These are phyloP conservation scores for Vigna angularis DNA, from an alignment of 306 rosid genomes.

Conservation along the genomic window DNA sequence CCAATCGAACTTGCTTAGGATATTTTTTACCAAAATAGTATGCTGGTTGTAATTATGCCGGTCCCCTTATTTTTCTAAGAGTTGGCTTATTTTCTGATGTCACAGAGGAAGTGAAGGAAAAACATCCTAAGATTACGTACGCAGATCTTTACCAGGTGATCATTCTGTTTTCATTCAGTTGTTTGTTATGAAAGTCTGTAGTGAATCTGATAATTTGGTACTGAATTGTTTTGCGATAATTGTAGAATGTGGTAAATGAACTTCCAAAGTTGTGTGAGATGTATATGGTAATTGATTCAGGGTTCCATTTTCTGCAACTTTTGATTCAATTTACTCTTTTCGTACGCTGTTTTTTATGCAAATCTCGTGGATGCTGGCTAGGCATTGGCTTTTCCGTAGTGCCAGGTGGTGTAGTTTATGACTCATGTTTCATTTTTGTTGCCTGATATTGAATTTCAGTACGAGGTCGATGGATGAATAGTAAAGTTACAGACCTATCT, in stretches of 20 bases:
- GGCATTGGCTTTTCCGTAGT: constrained; percentile 31
- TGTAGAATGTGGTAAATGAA: constrained; percentile 4
- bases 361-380: constrained; percentile 7
- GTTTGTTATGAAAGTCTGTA: constrained; percentile 15
- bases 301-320: constrained; percentile 14
- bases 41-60: background rate
- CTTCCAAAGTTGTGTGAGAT: constrained; percentile 25
- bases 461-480: constrained; percentile 13
- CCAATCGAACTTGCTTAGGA: background rate
- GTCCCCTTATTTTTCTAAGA: constrained; percentile 21
- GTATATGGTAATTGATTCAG: background rate
- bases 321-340: background rate
- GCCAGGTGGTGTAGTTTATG: constrained; percentile 12
- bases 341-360: background rate
- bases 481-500: background rate
- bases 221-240: background rate
- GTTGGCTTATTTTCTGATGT: constrained; percentile 50
- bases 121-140: constrained; percentile 72
- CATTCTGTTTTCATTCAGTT: constrained; percentile 32
- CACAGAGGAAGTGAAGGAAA: constrained; percentile 87
- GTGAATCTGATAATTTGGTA: constrained; percentile 21
- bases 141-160: constrained; percentile 95
- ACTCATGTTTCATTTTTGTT: constrained; percentile 28
- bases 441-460: constrained; percentile 17
- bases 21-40: background rate